Evolutionary conservation across 1,284 basidiomycete species (phyloP).

Genomic region (Puccinia triticina): DNA sequence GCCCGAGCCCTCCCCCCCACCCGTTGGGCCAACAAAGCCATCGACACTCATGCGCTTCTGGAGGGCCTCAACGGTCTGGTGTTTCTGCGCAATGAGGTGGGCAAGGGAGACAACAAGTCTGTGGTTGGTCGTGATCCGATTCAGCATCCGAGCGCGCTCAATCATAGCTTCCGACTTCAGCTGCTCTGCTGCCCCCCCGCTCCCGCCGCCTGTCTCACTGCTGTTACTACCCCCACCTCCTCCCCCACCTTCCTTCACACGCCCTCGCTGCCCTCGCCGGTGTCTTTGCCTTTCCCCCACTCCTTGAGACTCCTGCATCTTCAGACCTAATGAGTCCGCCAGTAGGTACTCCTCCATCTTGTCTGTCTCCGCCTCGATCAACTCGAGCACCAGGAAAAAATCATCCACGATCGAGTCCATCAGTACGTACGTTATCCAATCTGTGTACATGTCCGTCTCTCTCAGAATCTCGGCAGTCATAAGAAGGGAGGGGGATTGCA

Average conservation of each 20-base stretch:
- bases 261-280: neutral
- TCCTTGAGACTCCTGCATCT: neutral
- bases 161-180: slow-evolving; percentile 43
- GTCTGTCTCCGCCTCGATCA: slow-evolving; percentile 79
- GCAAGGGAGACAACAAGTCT: slow-evolving; percentile 79
- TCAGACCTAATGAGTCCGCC: neutral
- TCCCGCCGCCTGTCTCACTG: too few species aligned
- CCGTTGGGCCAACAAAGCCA: too few species aligned
- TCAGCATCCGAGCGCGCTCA: slow-evolving; percentile 63
- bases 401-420: slow-evolving; percentile 93
- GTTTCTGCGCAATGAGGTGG: slow-evolving; percentile 77
- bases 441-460: too few species aligned
- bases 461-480: too few species aligned
- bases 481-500: neutral
- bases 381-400: slow-evolving; percentile 83
- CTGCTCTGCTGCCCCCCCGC: slow-evolving; percentile 56
- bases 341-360: slow-evolving; percentile 73
- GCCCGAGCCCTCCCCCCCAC: too few species aligned
- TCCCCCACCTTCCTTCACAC: slow-evolving; percentile 33
- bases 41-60: slow-evolving; percentile 69
- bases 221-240: too few species aligned
- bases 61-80: slow-evolving; percentile 78
- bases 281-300: neutral
- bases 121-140: slow-evolving; percentile 78
- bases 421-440: slow-evolving; percentile 93